phyloP scores from a whole-genome alignment of 1,284 basidiomycete genomes.

The Ganoderma boninense region DNA sequence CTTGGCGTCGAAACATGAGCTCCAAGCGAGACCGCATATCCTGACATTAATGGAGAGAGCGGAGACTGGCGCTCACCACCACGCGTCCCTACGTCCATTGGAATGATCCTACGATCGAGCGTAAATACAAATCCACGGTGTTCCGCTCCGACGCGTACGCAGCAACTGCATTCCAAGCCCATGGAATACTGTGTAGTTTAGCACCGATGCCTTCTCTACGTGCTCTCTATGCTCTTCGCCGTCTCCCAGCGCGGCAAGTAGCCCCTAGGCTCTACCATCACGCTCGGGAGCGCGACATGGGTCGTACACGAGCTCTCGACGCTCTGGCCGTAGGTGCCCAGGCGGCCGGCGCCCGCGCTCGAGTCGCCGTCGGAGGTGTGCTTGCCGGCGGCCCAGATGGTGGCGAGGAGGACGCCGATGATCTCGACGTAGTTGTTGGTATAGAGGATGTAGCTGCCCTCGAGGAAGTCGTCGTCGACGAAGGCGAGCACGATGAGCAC shows the following conservation, averaged over 20 bases:
- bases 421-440: slow-evolving; percentile 32
- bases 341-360: not conserved
- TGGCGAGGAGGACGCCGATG: slow-evolving; percentile 28
- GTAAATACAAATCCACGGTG: too few relatives aligned
- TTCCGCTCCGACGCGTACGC: too few relatives aligned
- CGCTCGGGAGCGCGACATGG: not conserved
- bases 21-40: too few relatives aligned
- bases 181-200: not conserved
- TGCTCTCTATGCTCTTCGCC: not conserved
- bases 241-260: not conserved
- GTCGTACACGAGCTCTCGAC: not conserved
- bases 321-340: not conserved
- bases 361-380: not conserved
- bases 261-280: not conserved
- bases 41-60: too few relatives aligned
- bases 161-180: too few relatives aligned
- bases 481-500: slow-evolving; percentile 33
- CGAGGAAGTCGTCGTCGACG: slow-evolving; percentile 12
- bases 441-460: slow-evolving; percentile 26
- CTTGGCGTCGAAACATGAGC: not conserved
- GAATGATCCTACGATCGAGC: too few relatives aligned
- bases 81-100: too few relatives aligned
- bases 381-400: not conserved
- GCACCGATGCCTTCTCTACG: not conserved
- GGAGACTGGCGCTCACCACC: too few relatives aligned